These are phyloP conservation scores for Berkeleyomyces rouxiae DNA, from an alignment of 2,329 filamentous ascomycete species.

Conservation along the genomic window DNA sequence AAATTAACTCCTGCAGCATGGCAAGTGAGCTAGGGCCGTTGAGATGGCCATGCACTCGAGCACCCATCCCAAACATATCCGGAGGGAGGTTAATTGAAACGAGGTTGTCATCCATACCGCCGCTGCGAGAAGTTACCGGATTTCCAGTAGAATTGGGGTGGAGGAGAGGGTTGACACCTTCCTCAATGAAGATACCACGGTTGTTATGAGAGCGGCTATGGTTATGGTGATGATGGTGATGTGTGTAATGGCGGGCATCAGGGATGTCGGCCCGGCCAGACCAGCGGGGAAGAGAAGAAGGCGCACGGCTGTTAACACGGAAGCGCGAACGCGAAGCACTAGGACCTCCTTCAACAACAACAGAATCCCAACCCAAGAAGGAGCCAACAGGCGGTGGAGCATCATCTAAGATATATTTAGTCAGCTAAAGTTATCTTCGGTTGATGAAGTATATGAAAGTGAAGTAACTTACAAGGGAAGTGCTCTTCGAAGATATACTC, in stretches of 20 bases:
- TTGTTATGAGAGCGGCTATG: not conserved
- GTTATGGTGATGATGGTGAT: not conserved
- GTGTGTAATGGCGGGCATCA: not conserved
- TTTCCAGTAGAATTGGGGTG: constrained; percentile 38
- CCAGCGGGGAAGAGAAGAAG: constrained; percentile 3
- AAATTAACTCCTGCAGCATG: constrained; percentile 39
- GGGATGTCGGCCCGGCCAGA: not conserved
- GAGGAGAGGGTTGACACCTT: constrained; percentile 75
- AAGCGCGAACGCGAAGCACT: constrained; percentile 28
- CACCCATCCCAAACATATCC: constrained; percentile 24
- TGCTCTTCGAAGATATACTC: constrained; percentile 46
- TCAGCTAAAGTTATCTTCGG: constrained; percentile 8
- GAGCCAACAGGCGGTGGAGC: constrained; percentile 29
- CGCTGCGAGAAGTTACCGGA: constrained; percentile 32
- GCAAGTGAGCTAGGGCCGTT: constrained; percentile 34
- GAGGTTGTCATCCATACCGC: constrained; percentile 21
- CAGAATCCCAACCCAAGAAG: constrained; percentile 39
- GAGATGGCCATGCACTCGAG: constrained; percentile 7
- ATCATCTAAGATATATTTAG: constrained; percentile 13
- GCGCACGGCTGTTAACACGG: constrained; percentile 3
- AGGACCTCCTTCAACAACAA: constrained; percentile 16
- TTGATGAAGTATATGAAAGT: not conserved
- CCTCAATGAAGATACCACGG: constrained; percentile 40
- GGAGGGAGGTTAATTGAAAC: constrained; percentile 35
- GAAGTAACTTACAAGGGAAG: constrained; percentile 33